Percentiles rank a stretch among this genome's conserved stretches.
These are phyloP conservation scores for Globisporangium camurandrum DNA, from an alignment of 352 stramenopile genomes.

Conservation along the genomic window DNA sequence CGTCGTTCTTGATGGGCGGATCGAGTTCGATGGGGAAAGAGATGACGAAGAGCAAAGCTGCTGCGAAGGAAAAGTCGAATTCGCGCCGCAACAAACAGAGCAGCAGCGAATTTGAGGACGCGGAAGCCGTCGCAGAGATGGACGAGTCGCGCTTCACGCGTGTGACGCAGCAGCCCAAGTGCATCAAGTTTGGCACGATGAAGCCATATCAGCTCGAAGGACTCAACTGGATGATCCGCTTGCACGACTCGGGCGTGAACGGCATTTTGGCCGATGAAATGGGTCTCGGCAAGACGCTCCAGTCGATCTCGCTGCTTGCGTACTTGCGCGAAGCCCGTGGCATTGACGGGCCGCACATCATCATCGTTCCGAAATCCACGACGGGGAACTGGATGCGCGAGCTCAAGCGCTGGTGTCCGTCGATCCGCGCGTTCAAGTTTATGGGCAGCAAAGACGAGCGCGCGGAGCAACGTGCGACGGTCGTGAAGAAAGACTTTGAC, in stretches of 20 bases:
- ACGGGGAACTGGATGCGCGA: constrained; percentile 99
- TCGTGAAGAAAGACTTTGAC: constrained; percentile 86
- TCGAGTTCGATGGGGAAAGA: constrained; percentile 69
- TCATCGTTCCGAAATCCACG: constrained; percentile 97
- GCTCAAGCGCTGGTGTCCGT: constrained; percentile 95
- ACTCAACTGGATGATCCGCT: constrained; percentile 90
- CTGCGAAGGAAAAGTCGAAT: constrained; percentile 28
- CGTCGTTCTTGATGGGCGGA: constrained; percentile 82
- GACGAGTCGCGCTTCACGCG: constrained; percentile 76
- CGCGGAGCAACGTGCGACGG: constrained; percentile 85
- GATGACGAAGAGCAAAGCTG: constrained; percentile 49
- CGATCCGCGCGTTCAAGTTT: constrained; percentile 92
- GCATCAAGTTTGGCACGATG: constrained; percentile 84
- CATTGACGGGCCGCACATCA: constrained; percentile 96
- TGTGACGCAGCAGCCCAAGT: constrained; percentile 72
- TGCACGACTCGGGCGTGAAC: constrained; percentile 89
- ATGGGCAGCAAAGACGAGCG: constrained; percentile 94
- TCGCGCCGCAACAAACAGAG: constrained; percentile 49
- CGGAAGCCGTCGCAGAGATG: constrained; percentile 65
- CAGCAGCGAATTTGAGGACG: constrained; percentile 55
- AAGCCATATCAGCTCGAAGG: constrained; percentile 85
- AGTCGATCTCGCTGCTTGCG: constrained; percentile 97
- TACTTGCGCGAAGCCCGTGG: constrained; percentile 91
- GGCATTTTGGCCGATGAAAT: constrained; percentile 84
- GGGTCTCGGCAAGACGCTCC: constrained; percentile 94